Evolutionary conservation across 805 yeast species (phyloP), one percentile per base, ranked within the genome.

Genomic region (Torulaspora microellipsoides): DNA sequence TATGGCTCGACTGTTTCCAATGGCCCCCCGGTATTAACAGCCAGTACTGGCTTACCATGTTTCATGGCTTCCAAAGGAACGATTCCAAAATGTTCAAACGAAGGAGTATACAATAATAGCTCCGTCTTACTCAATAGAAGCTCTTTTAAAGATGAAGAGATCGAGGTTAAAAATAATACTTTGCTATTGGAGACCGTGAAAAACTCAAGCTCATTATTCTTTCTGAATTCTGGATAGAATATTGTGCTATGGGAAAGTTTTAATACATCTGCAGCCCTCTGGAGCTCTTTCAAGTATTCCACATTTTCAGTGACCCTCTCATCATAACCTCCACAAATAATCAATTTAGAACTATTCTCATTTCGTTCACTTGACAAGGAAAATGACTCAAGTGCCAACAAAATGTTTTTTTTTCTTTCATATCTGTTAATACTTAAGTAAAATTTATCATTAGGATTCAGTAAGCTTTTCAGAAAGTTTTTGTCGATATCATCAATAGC

Each of bases 41-140:
- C 96, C 40, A 93, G 67, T 0, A 90, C 96, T 0, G 95, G 88
- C 0, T 83, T 82, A 25, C 85, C 83, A 45, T 77, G 72, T 36
- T 83, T 73, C 97, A 93, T 90, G 10, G 96, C 90, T 62, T 93
- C 99, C 12, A 93, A 72, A 1, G 99, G 99, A 8, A 93, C 99
- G 51, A 93, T 93, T 11, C 99, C 99, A 60, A 93, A 93, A 67
- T 93, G 99, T 64, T 93, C 99, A 55, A 76, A 76, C 0, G 85
- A 73, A 2, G 99, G 99, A 0, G 99, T 93, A 60, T 93, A 93
- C 35, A 90, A 66, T 15, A 93, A 70, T 43, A 85, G 53, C 36
- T 75, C 73, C 2, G 90, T 72, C 8, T 69, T 64, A 31, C 73
- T 61, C 28, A 93, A 67, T 23, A 93, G 71, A 2, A 74, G 68